A percentile compares a stretch with the other conserved stretches of the same genome.
Evolutionary conservation across 306 rosid species (phyloP).

Genomic region (Rosa rugosa): DNA sequence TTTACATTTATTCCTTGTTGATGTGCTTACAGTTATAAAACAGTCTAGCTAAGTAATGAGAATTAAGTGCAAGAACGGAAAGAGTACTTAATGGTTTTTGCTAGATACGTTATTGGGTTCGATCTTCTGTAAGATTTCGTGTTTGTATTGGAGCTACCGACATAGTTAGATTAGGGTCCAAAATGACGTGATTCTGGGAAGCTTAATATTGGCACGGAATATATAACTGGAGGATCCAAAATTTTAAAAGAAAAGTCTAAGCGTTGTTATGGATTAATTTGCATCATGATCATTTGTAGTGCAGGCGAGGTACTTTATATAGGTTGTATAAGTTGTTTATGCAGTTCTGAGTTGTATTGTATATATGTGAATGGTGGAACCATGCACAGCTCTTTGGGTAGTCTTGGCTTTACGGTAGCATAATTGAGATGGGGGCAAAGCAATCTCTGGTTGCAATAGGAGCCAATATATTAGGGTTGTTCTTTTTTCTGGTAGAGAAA

Average conservation of each 20-base stretch:
- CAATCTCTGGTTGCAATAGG: conserved; percentile 47
- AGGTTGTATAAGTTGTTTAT: neutral
- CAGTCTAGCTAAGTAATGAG: neutral
- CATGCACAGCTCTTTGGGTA: neutral
- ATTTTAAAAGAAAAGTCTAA: neutral
- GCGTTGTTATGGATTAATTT: neutral
- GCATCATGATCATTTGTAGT: neutral
- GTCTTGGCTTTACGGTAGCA: conserved; percentile 24
- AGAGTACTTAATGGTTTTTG: neutral
- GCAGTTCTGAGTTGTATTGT: conserved; percentile 20
- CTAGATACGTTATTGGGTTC: neutral
- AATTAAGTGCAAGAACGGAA: neutral
- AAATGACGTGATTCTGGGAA: neutral
- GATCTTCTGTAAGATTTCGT: neutral
- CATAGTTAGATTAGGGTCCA: neutral
- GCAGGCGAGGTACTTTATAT: conserved; percentile 7
- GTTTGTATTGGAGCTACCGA: neutral
- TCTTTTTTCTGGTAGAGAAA: conserved; percentile 15
- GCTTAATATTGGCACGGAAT: neutral
- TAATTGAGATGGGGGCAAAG: conserved; percentile 47
- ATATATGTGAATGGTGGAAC: neutral
- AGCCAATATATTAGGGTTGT: conserved; percentile 10
- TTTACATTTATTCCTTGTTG: neutral
- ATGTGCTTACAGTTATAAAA: neutral
- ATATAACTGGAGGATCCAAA: neutral